phyloP scores from a whole-genome alignment of 345 rosid genomes.

The Nephelium lappaceum region DNA sequence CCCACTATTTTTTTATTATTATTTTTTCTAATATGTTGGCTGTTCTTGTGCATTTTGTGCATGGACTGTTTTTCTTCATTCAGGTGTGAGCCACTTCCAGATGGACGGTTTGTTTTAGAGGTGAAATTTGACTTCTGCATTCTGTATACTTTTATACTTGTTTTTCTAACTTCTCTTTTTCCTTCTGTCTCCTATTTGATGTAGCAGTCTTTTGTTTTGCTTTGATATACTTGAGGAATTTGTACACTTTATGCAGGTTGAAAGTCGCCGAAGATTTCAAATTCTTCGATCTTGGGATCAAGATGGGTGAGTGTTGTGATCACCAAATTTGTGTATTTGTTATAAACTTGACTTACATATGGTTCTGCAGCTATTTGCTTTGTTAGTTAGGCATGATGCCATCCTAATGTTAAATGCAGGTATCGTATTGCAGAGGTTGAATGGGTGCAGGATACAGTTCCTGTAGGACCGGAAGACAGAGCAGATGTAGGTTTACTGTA shows the following conservation, averaged over 20 bases:
- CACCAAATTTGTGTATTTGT: not conserved
- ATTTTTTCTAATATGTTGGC: not conserved
- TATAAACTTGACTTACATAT: not conserved
- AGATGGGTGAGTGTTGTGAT: conserved; percentile 79
- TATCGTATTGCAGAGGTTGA: conserved; percentile 93
- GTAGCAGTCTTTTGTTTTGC: not conserved
- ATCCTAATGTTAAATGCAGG: conserved; percentile 39
- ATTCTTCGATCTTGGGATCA: conserved; percentile 83
- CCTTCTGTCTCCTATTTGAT: not conserved
- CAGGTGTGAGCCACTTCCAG: conserved; percentile 96
- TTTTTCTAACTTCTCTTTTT: not conserved
- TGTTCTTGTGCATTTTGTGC: not conserved
- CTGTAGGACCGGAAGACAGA: conserved; percentile 45
- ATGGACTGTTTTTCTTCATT: conserved; percentile 23
- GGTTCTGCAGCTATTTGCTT: not conserved
- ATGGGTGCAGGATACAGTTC: conserved; percentile 79
- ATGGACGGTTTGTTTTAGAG: conserved; percentile 88
- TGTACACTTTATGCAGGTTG: conserved; percentile 51
- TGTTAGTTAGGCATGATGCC: conserved; percentile 11
- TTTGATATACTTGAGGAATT: not conserved
- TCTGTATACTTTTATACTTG: not conserved
- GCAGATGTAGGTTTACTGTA: conserved; percentile 48
- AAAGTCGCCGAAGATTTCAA: conserved; percentile 83
- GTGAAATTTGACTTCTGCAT: conserved; percentile 34
- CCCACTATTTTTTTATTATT: conserved; percentile 10